Base-by-base conservation (phyloP, 2,329 filamentous ascomycete species). In the Aspergillus sp. region DNA sequence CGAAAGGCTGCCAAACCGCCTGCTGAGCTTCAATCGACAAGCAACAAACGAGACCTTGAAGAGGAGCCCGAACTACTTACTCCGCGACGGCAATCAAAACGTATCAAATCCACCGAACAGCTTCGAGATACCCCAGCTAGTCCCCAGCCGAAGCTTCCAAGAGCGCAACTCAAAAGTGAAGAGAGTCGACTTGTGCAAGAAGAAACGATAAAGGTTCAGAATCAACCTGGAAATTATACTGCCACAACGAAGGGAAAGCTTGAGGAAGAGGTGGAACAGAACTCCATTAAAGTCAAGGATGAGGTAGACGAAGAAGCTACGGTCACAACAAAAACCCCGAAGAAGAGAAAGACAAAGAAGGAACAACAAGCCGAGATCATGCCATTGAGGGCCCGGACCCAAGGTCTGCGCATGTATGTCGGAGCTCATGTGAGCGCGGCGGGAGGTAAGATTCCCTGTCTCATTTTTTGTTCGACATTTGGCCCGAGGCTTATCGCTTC, bases 361-460 rank as follows among this genome's bases (percentile, higher is more conserved):
- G 80, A 83, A 64, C 82, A 85, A 59, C 83, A 84, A 61, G 77
- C 80, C 54, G 77, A 79, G 51, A 80, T 81, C 63, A 76, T 78
- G 80, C 86, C 90, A 0, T 74, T 96, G 2, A 88, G 86, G 19
- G 78, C 81, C 24, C 84, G 95, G 37, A 93, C 91, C 0, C 75
- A 82, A 4, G 85, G 86, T 1, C 79, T 93, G 61, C 87, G 88
- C 71, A 89, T 97, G 83, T 88, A 90, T 68, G 88, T 99, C 55
- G 95, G 95, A 15, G 95, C 95, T 1, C 95, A 99, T 73, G 91
- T 98, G 60, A 95, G 89, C 74, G 87, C 85, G 61, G 92, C 95
- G 27, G 93, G 93, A 79, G 93, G 91, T 89, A 72, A 56, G 80
- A 42, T 20, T 9, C 24, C 49, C 41, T 33, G 22, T 24, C 15